phyloP scores from a whole-genome alignment of 495 filamentous ascomycete genomes.

The Podospora anserina region DNA sequence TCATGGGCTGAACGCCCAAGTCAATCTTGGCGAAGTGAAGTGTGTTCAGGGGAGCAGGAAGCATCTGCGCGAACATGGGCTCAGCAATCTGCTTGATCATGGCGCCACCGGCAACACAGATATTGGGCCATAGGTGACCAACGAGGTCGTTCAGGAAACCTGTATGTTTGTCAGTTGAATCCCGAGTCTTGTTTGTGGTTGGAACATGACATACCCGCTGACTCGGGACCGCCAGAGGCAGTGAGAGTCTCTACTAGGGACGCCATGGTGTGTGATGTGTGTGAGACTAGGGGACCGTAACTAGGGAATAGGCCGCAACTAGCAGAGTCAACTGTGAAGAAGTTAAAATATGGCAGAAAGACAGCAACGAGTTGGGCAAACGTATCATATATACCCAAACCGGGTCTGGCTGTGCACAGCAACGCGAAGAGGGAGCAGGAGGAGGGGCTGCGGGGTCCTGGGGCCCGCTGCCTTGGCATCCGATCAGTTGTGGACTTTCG shows the following conservation, averaged over 20 bases:
- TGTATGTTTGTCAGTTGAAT: slow-evolving; percentile 6
- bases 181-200: not conserved
- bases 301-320: not conserved
- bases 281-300: not conserved
- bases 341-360: not conserved
- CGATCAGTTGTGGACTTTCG: not conserved
- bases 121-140: slow-evolving; percentile 45
- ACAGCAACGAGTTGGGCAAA: not conserved
- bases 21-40: slow-evolving; percentile 43
- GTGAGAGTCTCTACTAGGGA: slow-evolving; percentile 27
- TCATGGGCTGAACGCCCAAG: slow-evolving; percentile 37
- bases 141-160: slow-evolving; percentile 46
- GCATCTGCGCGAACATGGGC: slow-evolving; percentile 40
- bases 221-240: slow-evolving; percentile 25
- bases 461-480: not conserved
- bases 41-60: slow-evolving; percentile 36
- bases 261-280: slow-evolving; percentile 18
- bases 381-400: slow-evolving; percentile 1
- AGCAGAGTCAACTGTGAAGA: not conserved
- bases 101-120: slow-evolving; percentile 34
- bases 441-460: slow-evolving; percentile 1
- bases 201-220: slow-evolving; percentile 13
- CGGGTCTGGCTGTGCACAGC: not conserved
- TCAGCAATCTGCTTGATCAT: slow-evolving; percentile 41
- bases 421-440: not conserved